Conservation (phyloP, 1,139 yeast species). For the Magnusiomyces starmeri region DNA sequence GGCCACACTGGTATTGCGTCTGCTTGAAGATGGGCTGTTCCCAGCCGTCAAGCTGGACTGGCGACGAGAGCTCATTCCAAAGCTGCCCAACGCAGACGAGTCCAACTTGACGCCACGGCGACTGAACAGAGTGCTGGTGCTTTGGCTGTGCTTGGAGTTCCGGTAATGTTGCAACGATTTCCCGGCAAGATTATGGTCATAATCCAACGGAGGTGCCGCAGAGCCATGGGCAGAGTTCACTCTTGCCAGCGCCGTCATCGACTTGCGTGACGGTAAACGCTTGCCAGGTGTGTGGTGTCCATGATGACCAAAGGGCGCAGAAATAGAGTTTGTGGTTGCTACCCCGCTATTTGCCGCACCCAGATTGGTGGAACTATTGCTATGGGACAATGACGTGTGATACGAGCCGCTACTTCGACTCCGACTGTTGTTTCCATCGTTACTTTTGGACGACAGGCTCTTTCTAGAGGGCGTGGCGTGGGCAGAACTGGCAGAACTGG, state of each 20-base stretch:
- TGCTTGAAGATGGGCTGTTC: neutral
- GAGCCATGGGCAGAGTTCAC: neutral
- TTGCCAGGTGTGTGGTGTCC: constrained; percentile 2
- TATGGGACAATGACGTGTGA: neutral
- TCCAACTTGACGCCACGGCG: neutral
- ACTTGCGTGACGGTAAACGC: constrained; percentile 5
- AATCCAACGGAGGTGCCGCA: neutral
- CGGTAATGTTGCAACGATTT: neutral
- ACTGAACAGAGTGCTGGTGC: neutral
- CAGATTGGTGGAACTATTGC: neutral
- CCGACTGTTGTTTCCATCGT: neutral
- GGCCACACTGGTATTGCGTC: neutral
- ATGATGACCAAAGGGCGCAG: neutral
- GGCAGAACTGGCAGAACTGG: neutral
- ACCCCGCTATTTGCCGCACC: too few species aligned
- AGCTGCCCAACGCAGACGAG: neutral
- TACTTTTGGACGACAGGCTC: neutral
- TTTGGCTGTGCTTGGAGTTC: neutral
- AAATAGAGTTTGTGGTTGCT: too few species aligned
- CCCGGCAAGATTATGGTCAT: neutral
- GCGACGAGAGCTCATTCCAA: neutral
- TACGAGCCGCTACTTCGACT: neutral
- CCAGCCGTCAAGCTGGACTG: neutral
- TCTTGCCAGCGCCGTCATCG: constrained; percentile 1
- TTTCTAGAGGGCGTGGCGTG: neutral